These are phyloP conservation scores for Nothophoma quercina DNA, from an alignment of 2,329 filamentous ascomycete species.

Conservation along the genomic window DNA sequence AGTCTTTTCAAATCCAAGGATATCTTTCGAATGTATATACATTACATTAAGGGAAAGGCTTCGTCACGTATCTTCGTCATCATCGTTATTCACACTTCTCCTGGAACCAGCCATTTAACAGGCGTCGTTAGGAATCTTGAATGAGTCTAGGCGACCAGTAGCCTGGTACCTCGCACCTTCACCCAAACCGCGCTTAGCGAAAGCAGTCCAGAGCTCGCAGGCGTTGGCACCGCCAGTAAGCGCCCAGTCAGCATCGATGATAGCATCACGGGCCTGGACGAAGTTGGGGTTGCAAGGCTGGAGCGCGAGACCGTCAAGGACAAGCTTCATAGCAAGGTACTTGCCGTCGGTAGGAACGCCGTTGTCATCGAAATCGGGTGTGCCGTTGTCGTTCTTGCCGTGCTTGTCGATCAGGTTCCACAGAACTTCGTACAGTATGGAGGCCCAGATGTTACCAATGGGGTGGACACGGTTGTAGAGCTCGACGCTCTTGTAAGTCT, in stretches of 20 bases:
- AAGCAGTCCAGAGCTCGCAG: constrained; percentile 63
- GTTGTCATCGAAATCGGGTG: constrained; percentile 53
- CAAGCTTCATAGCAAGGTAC: constrained; percentile 61
- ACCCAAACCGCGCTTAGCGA: constrained; percentile 66
- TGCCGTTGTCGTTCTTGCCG: constrained; percentile 57
- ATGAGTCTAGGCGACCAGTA: constrained; percentile 29
- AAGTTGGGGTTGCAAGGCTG: constrained; percentile 66
- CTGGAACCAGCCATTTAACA: constrained; percentile 11
- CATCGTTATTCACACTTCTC: constrained; percentile 4
- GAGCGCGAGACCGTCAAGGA: constrained; percentile 61
- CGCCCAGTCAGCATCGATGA: constrained; percentile 62
- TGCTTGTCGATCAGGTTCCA: constrained; percentile 67
- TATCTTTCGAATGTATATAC: constrained; percentile 14
- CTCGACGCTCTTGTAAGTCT: constrained; percentile 58
- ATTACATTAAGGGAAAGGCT: constrained; percentile 12
- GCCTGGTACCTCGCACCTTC: constrained; percentile 34
- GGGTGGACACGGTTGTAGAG: constrained; percentile 53
- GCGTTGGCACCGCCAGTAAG: constrained; percentile 61
- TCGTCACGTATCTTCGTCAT: constrained; percentile 5
- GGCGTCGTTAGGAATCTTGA: constrained; percentile 31
- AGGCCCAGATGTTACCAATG: constrained; percentile 62
- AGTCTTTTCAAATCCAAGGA: not conserved
- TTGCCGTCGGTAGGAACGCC: constrained; percentile 62
- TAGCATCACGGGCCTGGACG: constrained; percentile 61
- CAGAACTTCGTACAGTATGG: constrained; percentile 63